Conservation (phyloP, 169 alveolate genomes). For the Babesia bovis region DNA sequence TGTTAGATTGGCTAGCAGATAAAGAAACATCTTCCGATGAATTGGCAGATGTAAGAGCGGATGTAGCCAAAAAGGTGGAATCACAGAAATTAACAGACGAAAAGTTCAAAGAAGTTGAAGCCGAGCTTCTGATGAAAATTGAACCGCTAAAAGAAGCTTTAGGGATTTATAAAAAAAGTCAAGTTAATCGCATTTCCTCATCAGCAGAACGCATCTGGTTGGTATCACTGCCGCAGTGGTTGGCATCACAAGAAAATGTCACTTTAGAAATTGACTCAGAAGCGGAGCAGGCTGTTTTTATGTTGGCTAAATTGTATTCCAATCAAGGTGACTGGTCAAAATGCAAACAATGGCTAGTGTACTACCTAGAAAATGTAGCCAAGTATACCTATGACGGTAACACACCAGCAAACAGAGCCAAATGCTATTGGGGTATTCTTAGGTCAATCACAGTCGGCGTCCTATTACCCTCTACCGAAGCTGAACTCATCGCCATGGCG, state of each 20-base stretch:
- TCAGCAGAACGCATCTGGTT: slow-evolving; percentile 69
- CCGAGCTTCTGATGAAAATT: slow-evolving; percentile 44
- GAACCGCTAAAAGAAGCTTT: slow-evolving; percentile 71
- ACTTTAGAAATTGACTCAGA: slow-evolving; percentile 53
- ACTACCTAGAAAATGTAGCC: slow-evolving; percentile 72
- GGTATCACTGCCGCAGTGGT: slow-evolving; percentile 72
- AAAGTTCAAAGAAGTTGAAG: slow-evolving; percentile 47
- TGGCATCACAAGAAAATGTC: slow-evolving; percentile 49
- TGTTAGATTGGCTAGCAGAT: slow-evolving; percentile 71
- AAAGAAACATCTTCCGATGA: slow-evolving; percentile 60
- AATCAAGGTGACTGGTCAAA: slow-evolving; percentile 72
- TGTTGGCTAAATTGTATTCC: slow-evolving; percentile 72
- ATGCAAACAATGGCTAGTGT: slow-evolving; percentile 70
- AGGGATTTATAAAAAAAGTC: slow-evolving; percentile 66
- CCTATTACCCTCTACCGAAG: slow-evolving; percentile 52
- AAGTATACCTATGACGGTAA: slow-evolving; percentile 71
- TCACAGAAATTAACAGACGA: slow-evolving; percentile 58
- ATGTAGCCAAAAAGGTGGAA: slow-evolving; percentile 23
- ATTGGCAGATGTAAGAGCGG: slow-evolving; percentile 30
- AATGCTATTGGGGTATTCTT: slow-evolving; percentile 80
- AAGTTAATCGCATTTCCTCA: slow-evolving; percentile 67
- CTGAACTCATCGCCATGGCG: slow-evolving; percentile 49
- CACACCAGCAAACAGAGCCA: slow-evolving; percentile 68
- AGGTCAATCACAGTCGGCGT: slow-evolving; percentile 67
- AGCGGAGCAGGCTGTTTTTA: slow-evolving; percentile 67